Base-by-base conservation (phyloP, 2,329 filamentous ascomycete species). In the Monilinia laxa region DNA sequence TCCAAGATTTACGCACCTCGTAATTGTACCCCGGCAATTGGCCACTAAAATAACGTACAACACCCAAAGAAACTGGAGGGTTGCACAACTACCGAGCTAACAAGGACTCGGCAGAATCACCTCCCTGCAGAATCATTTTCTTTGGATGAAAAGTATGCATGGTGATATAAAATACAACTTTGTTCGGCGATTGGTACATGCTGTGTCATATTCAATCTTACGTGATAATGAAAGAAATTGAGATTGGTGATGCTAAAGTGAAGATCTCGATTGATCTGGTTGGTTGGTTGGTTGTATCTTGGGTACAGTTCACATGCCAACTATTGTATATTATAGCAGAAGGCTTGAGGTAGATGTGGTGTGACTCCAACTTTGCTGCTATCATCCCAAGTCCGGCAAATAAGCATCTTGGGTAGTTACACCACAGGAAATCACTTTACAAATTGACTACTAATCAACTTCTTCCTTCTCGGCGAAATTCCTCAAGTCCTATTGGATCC, bases 21-120 rank as follows among this genome's bases (percentile, higher is more conserved):
- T 31, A 31, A 7, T 5, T 9, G 18, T n/a, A 10, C 54, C 54
- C 35, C 35, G 20, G 35, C n/a, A 2, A 40, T 56, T 38, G 12
- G 12, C 35, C 9, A 10, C 6, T n/a, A 18, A 3, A 5, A 23
- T 16, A 18, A 45, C 5, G 45, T 9, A 47, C 18, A 2, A 10
- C 9, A n/a, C 18, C 45, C 45, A n/a, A 47, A 18, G 20, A 10
- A n/a, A 47, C 45, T 20, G 20, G 45, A 47, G 18, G 45, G 45
- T 47, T 10, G 20, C 54, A 56, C 54, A 56, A 40, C 54, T 56
- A 20, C 54, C 54, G 54, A 40, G 12, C 28, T 12, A 55, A n/a
- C 14, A 23, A 9, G n/a, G 31, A 42, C 23, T 23, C 54, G 12
- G n/a, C 12, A n/a, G 5, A 23, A 40, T 16, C 4, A 9, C 2